Percentiles rank a stretch among this genome's conserved stretches.
phyloP scores from a whole-genome alignment of 257 asterid species.

The Jasminum sambac region DNA sequence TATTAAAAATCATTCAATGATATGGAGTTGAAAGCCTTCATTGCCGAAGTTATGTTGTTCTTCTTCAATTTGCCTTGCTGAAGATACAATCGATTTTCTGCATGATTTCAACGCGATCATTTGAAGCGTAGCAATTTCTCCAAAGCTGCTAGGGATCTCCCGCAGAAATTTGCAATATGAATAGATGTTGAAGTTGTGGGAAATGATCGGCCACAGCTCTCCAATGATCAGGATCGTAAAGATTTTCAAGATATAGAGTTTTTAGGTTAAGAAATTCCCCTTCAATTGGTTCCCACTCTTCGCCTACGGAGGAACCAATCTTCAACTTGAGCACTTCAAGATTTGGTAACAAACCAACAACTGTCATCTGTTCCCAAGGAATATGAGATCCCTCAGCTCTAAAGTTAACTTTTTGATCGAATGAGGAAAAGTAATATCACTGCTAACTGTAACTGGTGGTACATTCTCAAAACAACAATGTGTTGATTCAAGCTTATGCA shows the following conservation, averaged over 20 bases:
- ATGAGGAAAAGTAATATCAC: background rate
- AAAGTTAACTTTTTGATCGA: conserved; percentile 8
- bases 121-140: no score
- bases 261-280: no score
- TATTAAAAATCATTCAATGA: no score
- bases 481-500: background rate
- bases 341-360: background rate
- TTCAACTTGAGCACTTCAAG: conserved; percentile 6
- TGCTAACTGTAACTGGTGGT: background rate
- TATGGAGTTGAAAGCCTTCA: background rate
- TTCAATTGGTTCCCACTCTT: no score
- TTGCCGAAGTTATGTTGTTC: background rate
- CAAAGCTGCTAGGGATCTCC: background rate
- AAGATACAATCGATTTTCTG: background rate
- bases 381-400: background rate
- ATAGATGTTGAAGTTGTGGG: no score
- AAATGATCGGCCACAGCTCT: no score
- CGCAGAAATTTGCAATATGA: background rate
- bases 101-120: background rate
- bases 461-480: background rate
- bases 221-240: no score
- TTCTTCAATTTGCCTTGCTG: background rate
- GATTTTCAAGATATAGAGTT: no score
- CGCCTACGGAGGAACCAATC: background rate
- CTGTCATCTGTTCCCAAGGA: background rate